Evolutionary conservation across 305 asterid genomes (phyloP).

Genomic region (Solanum hybrid): DNA sequence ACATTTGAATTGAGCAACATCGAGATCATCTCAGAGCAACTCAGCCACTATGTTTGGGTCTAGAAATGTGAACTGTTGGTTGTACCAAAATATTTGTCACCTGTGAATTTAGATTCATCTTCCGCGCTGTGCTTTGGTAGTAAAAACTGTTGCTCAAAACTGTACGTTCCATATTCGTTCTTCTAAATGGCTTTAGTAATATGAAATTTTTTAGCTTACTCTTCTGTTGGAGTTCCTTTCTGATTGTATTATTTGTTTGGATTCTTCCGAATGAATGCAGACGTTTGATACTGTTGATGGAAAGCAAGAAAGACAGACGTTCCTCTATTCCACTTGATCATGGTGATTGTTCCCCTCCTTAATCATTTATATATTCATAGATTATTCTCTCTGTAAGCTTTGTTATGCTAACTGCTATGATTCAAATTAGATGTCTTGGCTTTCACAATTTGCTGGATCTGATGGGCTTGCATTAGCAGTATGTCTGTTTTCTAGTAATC

Average conservation of each 20-base stretch:
- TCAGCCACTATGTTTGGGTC: not conserved
- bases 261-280: conserved; percentile 21
- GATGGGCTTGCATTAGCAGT: conserved; percentile 95
- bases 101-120: not conserved
- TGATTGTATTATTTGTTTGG: not conserved
- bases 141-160: not conserved
- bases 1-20: not conserved
- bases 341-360: conserved; percentile 30
- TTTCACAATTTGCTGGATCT: conserved; percentile 48
- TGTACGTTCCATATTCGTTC: not conserved
- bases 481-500: conserved; percentile 21
- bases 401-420: conserved; percentile 8
- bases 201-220: not conserved
- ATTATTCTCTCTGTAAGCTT: conserved; percentile 4
- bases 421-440: conserved; percentile 9
- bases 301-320: conserved; percentile 79
- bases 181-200: not conserved
- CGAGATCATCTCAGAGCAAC: not conserved
- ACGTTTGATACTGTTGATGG: conserved; percentile 92
- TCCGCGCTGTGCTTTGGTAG: not conserved
- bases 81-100: not conserved
- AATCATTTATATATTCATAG: not conserved
- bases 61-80: not conserved
- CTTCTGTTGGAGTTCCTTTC: conserved; percentile 10
- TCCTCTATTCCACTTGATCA: conserved; percentile 60